Evolutionary conservation across 1,284 basidiomycete species (phyloP), one percentile per base, ranked within the genome.

Genomic region (Leccinum pachyderme): DNA sequence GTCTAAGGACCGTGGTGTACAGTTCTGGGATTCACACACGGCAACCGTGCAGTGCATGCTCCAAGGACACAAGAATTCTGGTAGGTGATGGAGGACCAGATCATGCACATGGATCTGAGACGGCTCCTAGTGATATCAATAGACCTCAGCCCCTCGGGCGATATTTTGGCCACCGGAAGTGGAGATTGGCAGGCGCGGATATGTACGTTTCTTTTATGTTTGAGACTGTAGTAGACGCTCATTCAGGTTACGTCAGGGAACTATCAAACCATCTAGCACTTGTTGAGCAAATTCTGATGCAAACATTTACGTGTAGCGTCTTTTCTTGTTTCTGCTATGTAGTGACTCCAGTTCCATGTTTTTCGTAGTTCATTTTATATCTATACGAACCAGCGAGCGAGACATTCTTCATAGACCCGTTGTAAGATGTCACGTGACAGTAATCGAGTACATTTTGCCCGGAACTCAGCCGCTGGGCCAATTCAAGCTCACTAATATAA

Each of bases 41-140:
- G 89, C 84, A 2, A 81, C 85, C 60, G 82, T 89, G 43, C 91
- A 94, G 67, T 85, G 91, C 61, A 87, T 93, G 77, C 75, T 96
- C 7, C 91, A 93, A 71, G 93, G 92, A 2, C 93, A 95, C 73
- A 94, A 93, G 73, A 95, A 95, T 69, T 89, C 88, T 39, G 86
- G 81, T 86, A 52, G 27, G 69, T 59, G 6, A 41, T 52, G 43
- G 44, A 43, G 13, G 22, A 29, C 47, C 4, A 13, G 35, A 48
- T 46, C 28, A 43, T 55, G 25, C 45, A 51, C 24, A 28, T 64
- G 41, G 51, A 52, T 54, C 49, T 61, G 22, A 71, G 29, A 48
- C 45, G 56, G 48, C 56, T 44, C 51, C 49, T 56, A 84, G 92
- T 95, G 57, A 94, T 94, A 61, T 91, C 89, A 24, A 89, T 95